These are phyloP conservation scores for Cystobasidium slooffiae DNA, from an alignment of 1,284 basidiomycete genomes.

Conservation along the genomic window DNA sequence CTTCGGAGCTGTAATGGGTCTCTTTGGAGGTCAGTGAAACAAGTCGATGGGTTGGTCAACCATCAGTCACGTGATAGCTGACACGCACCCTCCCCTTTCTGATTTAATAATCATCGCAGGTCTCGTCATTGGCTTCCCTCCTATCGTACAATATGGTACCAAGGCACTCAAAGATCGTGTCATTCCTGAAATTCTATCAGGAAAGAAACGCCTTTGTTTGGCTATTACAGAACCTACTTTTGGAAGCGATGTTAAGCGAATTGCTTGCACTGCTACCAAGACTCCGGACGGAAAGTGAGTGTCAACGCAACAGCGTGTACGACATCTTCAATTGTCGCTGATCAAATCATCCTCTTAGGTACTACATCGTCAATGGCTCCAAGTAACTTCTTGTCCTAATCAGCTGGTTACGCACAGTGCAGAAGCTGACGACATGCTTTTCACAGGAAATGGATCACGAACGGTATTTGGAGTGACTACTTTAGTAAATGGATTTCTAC, in stretches of 20 bases:
- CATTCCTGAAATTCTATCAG: constrained; percentile 57
- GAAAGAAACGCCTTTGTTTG: constrained; percentile 58
- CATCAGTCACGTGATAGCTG: background rate
- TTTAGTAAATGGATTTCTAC: constrained; percentile 22
- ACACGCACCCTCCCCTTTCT: too few species aligned
- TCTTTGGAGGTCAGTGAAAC: constrained; percentile 59
- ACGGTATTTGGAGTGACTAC: constrained; percentile 55
- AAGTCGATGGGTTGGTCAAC: too few species aligned
- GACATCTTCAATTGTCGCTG: background rate
- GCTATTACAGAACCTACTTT: constrained; percentile 55
- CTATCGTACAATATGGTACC: constrained; percentile 57
- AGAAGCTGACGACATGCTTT: background rate
- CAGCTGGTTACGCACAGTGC: background rate
- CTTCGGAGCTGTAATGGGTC: constrained; percentile 55
- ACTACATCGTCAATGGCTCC: constrained; percentile 57
- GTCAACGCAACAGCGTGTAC: background rate
- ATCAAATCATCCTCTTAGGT: constrained; percentile 18
- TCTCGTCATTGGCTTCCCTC: constrained; percentile 44
- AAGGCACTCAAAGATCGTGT: constrained; percentile 57
- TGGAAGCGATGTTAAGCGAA: constrained; percentile 57
- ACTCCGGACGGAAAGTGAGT: constrained; percentile 53
- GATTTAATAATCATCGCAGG: background rate
- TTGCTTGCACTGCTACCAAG: constrained; percentile 53
- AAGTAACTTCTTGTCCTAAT: constrained; percentile 47
- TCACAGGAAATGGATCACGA: constrained; percentile 53